These are phyloP conservation scores for Aspergillus mulundensis DNA, from an alignment of 495 filamentous ascomycete species.

Conservation along the genomic window DNA sequence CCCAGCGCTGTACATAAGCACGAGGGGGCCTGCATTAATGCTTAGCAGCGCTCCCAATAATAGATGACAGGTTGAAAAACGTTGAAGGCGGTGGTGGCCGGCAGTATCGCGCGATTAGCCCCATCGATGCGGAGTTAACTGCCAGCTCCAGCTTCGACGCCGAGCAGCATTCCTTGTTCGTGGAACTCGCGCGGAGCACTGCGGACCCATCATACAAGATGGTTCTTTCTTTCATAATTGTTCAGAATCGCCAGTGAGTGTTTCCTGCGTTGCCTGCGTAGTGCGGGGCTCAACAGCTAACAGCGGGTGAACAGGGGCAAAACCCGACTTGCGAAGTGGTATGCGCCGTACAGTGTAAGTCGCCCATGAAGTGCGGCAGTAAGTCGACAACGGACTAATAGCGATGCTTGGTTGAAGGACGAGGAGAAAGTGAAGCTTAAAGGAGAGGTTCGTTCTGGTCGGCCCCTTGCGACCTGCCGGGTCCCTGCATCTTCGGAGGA, in stretches of 20 bases:
- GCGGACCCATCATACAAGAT: slow-evolving; percentile 36
- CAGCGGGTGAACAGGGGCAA: slow-evolving; percentile 67
- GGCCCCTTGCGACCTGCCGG: not conserved
- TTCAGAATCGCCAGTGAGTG: slow-evolving; percentile 91
- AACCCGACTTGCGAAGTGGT: slow-evolving; percentile 98
- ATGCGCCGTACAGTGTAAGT: slow-evolving; percentile 84
- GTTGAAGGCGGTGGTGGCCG: slow-evolving; percentile 25
- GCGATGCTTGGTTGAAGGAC: slow-evolving; percentile 50
- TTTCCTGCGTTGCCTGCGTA: not conserved
- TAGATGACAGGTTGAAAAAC: not conserved
- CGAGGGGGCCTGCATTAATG: not conserved
- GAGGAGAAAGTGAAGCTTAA: slow-evolving; percentile 96
- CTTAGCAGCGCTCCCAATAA: not conserved
- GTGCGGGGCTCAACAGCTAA: not conserved
- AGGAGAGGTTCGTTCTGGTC: slow-evolving; percentile 61
- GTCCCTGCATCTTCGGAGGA: slow-evolving; percentile 1
- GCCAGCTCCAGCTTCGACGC: not conserved
- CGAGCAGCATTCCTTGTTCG: slow-evolving; percentile 13
- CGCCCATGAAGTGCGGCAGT: not conserved
- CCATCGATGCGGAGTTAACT: slow-evolving; percentile 13
- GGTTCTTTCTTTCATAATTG: slow-evolving; percentile 93
- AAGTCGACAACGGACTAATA: not conserved
- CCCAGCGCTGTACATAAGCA: not conserved
- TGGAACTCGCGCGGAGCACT: slow-evolving; percentile 22
- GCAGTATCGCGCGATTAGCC: slow-evolving; percentile 34